Evolutionary conservation across 2,329 filamentous ascomycete species (phyloP), one percentile per base, ranked within the genome.

Genomic region (Fusarium anthophilum): DNA sequence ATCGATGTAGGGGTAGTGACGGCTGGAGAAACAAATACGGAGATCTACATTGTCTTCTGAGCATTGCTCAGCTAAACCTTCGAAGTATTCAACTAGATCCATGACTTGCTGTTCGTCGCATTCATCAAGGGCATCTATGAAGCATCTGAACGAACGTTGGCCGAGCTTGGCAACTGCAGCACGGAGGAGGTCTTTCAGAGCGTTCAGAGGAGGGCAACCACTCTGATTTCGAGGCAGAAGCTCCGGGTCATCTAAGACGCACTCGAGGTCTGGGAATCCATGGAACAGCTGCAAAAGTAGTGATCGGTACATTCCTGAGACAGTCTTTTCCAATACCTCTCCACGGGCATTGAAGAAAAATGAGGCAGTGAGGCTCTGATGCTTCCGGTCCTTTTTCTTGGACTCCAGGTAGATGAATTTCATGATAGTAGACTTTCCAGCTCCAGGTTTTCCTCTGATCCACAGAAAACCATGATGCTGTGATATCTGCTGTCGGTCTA

Each of bases 271-370:
- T 0, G 81, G 78, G 2, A 78, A 64, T 2, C 77, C 70, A 0
- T 80, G 30, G 0, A 90, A 76, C 0, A 90, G 76, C 44, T 90
- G 86, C 4, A 80, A 69, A 0, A 90, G 62, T 1, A 90, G 61
- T 0, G 86, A 87, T 6, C 87, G 82, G 69, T 88, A 89, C 77
- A 90, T 83, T 0, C 89, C 88, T 0, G 79, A 32, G 0, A 82
- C 80, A 0, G 86, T 84, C 59, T 81, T 87, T 51, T 90, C 86
- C 68, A 4, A 83, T 70, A 0, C 82, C 1, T 79, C 79, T 0
- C 87, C 87, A 50, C 85, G 77, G 0, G 86, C 86, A 41, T 88
- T 85, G 79, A 89, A 89, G 77, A 88, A 89, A 75, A 88, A 88
- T 0, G 83, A 86, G 0, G 85, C 63, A 0, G 84, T 74, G 0